phyloP scores from a whole-genome alignment of 1,284 basidiomycete genomes.

The Hymenochaete sp. region DNA sequence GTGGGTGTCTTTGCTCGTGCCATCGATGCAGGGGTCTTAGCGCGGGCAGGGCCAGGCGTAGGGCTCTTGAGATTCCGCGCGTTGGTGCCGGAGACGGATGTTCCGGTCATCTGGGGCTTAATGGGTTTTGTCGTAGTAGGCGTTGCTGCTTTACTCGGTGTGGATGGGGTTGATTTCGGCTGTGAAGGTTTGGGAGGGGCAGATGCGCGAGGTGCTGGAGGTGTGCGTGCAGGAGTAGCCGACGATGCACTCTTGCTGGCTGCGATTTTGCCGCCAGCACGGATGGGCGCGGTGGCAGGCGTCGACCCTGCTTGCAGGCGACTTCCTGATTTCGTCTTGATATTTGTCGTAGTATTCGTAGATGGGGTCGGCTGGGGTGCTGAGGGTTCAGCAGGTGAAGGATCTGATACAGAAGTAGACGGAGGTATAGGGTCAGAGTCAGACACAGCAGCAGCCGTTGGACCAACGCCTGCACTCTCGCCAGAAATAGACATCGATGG shows the following conservation, averaged over 20 bases:
- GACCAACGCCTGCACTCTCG: too few relatives aligned
- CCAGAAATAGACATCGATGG: too few relatives aligned
- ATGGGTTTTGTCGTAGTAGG: slow-evolving; percentile 32
- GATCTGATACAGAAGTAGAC: slow-evolving; percentile 8
- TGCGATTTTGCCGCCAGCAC: slow-evolving; percentile 8
- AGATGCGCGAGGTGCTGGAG: background rate
- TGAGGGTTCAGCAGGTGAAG: background rate
- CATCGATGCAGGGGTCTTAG: slow-evolving; percentile 34
- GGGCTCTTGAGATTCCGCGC: slow-evolving; percentile 33
- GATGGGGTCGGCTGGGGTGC: background rate
- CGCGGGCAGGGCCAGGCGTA: slow-evolving; percentile 34
- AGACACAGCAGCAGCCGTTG: too few relatives aligned
- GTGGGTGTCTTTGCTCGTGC: slow-evolving; percentile 35
- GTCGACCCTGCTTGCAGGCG: slow-evolving; percentile 1
- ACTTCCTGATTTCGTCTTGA: background rate
- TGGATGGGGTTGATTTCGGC: slow-evolving; percentile 22
- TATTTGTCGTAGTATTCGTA: background rate
- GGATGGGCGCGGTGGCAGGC: background rate
- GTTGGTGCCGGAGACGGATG: slow-evolving; percentile 33
- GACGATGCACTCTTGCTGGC: slow-evolving; percentile 9
- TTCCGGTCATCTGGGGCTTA: slow-evolving; percentile 47
- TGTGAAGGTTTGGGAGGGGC: slow-evolving; percentile 20
- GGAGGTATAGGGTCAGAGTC: slow-evolving; percentile 2
- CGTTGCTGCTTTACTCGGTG: slow-evolving; percentile 23
- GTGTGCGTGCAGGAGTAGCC: slow-evolving; percentile 1